Percentiles rank a stretch among this genome's conserved stretches.
phyloP scores from a whole-genome alignment of 2,329 filamentous ascomycete species.

The Colletotrichum gloeosporioides region DNA sequence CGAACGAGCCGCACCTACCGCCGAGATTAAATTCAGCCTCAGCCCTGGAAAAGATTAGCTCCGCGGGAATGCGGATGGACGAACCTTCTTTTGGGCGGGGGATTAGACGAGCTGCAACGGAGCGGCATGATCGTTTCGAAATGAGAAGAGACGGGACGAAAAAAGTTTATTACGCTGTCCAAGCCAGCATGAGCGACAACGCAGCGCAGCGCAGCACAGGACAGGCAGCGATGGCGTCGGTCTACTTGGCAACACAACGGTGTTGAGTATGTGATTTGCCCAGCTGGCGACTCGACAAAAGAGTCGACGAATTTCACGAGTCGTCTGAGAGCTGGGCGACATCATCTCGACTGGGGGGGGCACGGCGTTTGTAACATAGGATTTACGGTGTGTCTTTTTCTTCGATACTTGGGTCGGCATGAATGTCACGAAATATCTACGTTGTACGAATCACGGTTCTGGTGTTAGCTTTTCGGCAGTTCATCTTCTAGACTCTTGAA shows the following conservation, averaged over 20 bases:
- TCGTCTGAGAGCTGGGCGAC: not conserved
- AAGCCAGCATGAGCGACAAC: not conserved
- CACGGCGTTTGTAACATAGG: not conserved
- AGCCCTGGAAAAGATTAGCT: not conserved
- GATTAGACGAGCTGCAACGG: not conserved
- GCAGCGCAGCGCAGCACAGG: not conserved
- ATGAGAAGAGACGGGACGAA: not conserved
- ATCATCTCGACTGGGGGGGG: not conserved
- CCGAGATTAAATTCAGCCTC: not conserved
- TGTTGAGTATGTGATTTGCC: not conserved
- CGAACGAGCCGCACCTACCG: conserved; percentile 40
- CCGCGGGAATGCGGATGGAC: not conserved
- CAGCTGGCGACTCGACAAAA: not conserved
- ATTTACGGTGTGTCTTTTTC: not conserved
- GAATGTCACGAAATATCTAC: not conserved
- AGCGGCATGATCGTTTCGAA: not conserved
- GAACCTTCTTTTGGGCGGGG: not conserved
- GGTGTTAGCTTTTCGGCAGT: not conserved
- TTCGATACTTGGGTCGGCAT: not conserved
- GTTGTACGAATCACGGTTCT: not conserved
- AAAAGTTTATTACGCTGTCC: not conserved
- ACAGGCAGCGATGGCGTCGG: not conserved
- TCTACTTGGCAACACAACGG: not conserved
- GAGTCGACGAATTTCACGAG: not conserved
- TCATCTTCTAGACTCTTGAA: not conserved